Conservation (phyloP, 768 basidiomycete species). For the Russula sp. region DNA sequence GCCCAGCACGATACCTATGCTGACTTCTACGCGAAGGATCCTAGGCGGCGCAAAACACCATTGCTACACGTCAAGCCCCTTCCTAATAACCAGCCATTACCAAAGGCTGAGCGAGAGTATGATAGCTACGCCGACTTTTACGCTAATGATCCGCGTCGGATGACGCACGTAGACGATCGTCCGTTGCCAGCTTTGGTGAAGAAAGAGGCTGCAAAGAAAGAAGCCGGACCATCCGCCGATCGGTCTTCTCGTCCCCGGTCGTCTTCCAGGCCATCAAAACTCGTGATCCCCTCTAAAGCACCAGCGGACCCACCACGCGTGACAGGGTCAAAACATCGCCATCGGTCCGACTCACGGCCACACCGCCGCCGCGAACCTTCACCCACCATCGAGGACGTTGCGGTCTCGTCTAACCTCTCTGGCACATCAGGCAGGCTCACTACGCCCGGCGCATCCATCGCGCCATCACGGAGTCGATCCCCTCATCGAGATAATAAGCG, state of each 20-base stretch:
- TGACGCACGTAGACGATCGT: slow-evolving; percentile 16
- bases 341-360: slow-evolving; percentile 1
- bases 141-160: slow-evolving; percentile 16
- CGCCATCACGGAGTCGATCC: slow-evolving; percentile 12
- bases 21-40: slow-evolving; percentile 20
- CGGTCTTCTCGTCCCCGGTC: slow-evolving; percentile 7
- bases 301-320: slow-evolving; percentile 6
- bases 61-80: slow-evolving; percentile 13
- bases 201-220: slow-evolving; percentile 6
- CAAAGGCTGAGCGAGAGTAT: slow-evolving; percentile 17
- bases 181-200: slow-evolving; percentile 16
- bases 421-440: slow-evolving; percentile 20
- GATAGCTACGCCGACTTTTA: slow-evolving; percentile 20
- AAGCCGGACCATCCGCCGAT: not conserved
- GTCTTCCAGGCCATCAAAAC: slow-evolving; percentile 12
- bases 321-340: slow-evolving; percentile 2
- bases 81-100: slow-evolving; percentile 13
- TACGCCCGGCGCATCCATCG: slow-evolving; percentile 17
- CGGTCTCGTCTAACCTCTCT: slow-evolving; percentile 20
- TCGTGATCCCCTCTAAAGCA: slow-evolving; percentile 9
- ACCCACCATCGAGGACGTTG: slow-evolving; percentile 17
- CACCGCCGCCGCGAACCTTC: slow-evolving; percentile 4
- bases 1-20: slow-evolving; percentile 16
- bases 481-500: slow-evolving; percentile 2
- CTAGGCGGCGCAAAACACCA: slow-evolving; percentile 13